Percentiles rank a stretch among this genome's conserved stretches.
phyloP scores from a whole-genome alignment of 768 basidiomycete genomes.

The Sarcodon aspratus region DNA sequence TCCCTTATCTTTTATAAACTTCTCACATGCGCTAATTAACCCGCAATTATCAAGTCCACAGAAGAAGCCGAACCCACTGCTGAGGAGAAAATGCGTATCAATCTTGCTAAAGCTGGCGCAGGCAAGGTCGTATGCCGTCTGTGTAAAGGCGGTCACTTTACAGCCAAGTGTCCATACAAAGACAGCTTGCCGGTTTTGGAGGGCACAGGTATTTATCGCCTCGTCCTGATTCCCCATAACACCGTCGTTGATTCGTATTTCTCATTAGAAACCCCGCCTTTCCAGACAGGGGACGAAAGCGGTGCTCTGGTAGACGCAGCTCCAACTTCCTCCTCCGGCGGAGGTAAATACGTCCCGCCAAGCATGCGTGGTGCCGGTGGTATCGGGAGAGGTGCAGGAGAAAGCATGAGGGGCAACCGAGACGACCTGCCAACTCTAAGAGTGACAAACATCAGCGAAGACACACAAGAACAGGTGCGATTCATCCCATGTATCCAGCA shows the following conservation, averaged over 20 bases:
- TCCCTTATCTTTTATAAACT: constrained; percentile 8
- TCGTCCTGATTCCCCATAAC: background rate
- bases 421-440: constrained; percentile 95
- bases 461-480: constrained; percentile 58
- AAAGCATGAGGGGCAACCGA: constrained; percentile 63
- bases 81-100: constrained; percentile 55
- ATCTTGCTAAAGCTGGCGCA: constrained; percentile 61
- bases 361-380: constrained; percentile 63
- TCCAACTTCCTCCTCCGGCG: constrained; percentile 23
- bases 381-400: constrained; percentile 51
- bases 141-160: constrained; percentile 97
- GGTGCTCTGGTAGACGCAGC: constrained; percentile 21
- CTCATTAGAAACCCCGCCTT: constrained; percentile 24
- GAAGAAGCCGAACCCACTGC: constrained; percentile 60
- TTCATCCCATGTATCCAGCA: no score
- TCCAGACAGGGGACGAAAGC: constrained; percentile 23
- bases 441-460: constrained; percentile 93
- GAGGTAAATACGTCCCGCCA: constrained; percentile 90
- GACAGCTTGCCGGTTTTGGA: constrained; percentile 74
- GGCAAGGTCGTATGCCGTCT: constrained; percentile 88
- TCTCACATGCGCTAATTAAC: background rate
- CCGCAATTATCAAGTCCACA: constrained; percentile 13
- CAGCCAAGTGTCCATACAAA: constrained; percentile 97
- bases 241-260: constrained; percentile 1
- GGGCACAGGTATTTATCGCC: constrained; percentile 24